Conservation (phyloP, 1,139 yeast species). For the Candida mesenterica region DNA sequence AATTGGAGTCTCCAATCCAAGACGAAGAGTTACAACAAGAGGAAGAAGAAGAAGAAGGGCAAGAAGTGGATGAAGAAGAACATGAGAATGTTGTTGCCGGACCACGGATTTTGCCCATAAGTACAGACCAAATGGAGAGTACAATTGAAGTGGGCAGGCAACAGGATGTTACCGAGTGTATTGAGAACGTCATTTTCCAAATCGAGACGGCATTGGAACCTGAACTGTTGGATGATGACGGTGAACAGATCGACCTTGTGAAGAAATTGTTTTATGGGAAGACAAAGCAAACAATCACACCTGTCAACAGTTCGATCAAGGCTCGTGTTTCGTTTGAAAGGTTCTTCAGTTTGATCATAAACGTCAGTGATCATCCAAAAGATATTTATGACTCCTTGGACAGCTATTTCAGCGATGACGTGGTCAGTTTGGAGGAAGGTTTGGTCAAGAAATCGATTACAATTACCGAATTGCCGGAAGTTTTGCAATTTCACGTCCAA, state of each 20-base stretch:
- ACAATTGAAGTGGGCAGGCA: slow-evolving; percentile 84
- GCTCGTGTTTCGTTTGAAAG: slow-evolving; percentile 74
- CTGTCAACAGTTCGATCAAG: slow-evolving; percentile 35
- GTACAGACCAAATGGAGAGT: slow-evolving; percentile 64
- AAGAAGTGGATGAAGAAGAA: neutral
- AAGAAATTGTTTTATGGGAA: slow-evolving; percentile 79
- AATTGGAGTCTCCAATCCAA: slow-evolving; percentile 10
- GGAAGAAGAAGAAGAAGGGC: neutral
- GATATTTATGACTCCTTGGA: slow-evolving; percentile 90
- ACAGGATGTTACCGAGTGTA: slow-evolving; percentile 97
- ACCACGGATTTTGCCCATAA: slow-evolving; percentile 37
- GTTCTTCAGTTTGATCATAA: slow-evolving; percentile 77
- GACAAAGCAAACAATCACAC: slow-evolving; percentile 45
- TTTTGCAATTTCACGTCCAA: slow-evolving; percentile 89
- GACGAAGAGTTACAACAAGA: slow-evolving; percentile 1
- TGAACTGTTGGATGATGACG: slow-evolving; percentile 59
- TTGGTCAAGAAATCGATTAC: slow-evolving; percentile 71
- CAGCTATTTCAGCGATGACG: slow-evolving; percentile 74
- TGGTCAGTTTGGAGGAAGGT: slow-evolving; percentile 70
- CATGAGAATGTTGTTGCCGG: neutral
- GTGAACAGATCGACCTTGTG: slow-evolving; percentile 79
- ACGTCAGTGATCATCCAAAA: slow-evolving; percentile 83
- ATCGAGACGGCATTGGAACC: slow-evolving; percentile 88
- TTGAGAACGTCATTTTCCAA: slow-evolving; percentile 90
- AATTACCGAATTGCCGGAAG: slow-evolving; percentile 69